phyloP scores from a whole-genome alignment of 257 asterid genomes.

The Leptodermis oblonga region DNA sequence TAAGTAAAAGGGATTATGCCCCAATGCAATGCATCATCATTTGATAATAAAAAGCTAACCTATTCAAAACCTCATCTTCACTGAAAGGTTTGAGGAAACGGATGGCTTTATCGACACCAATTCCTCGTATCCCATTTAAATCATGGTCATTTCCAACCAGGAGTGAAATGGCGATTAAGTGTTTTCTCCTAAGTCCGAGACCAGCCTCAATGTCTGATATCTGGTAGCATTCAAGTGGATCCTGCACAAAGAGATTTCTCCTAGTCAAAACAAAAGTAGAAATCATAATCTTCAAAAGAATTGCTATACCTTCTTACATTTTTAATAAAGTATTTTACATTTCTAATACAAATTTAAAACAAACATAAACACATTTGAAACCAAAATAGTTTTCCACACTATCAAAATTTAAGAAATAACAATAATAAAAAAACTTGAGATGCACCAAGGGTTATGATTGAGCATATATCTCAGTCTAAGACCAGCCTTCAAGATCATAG shows the following conservation, averaged over 20 bases:
- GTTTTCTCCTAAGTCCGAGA: conserved; percentile 76
- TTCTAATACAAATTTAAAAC: no score
- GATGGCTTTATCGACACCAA: conserved; percentile 78
- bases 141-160: conserved; percentile 91
- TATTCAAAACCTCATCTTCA: conserved; percentile 62
- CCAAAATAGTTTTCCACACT: no score
- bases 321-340: no score
- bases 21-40: conserved; percentile 5
- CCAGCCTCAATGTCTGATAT: conserved; percentile 77
- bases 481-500: no score
- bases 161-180: conserved; percentile 79
- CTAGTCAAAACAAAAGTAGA: no score
- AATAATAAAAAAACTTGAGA: no score
- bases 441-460: background rate
- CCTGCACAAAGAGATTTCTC: conserved; percentile 40
- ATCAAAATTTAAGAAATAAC: no score
- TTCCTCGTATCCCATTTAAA: conserved; percentile 70
- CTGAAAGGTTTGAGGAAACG: conserved; percentile 73
- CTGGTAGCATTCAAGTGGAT: conserved; percentile 84
- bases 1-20: conserved; percentile 3
- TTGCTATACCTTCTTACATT: background rate
- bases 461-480: background rate
- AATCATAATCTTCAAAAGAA: background rate
- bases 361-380: no score
- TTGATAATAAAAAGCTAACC: conserved; percentile 35